phyloP scores from a whole-genome alignment of 345 rosid genomes.

The Boechera retrofracta region DNA sequence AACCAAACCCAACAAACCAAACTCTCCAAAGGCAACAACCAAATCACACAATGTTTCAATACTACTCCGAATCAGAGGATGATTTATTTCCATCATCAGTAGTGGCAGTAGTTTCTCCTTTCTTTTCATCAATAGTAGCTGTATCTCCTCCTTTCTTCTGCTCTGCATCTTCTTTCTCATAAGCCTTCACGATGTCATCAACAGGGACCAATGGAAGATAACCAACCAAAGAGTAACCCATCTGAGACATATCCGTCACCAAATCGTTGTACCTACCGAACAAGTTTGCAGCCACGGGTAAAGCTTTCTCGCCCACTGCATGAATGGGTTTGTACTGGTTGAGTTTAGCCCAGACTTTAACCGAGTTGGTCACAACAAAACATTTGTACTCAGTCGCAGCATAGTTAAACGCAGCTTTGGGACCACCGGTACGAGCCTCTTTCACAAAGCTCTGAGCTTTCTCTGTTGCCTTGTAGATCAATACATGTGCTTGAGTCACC shows the following conservation, averaged over 20 bases:
- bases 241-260: constrained; percentile 52
- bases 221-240: constrained; percentile 62
- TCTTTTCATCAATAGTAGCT: background rate
- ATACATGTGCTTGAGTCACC: constrained; percentile 46
- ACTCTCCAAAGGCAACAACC: background rate
- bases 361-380: constrained; percentile 56
- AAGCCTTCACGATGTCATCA: constrained; percentile 65
- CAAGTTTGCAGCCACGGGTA: constrained; percentile 64
- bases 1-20: constrained; percentile 21
- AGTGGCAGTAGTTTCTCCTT: background rate
- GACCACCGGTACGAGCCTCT: constrained; percentile 67
- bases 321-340: constrained; percentile 57
- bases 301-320: constrained; percentile 51
- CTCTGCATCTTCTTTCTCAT: constrained; percentile 50
- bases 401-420: constrained; percentile 57
- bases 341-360: constrained; percentile 62
- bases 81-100: constrained; percentile 33
- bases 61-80: constrained; percentile 58
- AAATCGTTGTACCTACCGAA: constrained; percentile 60
- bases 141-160: constrained; percentile 45
- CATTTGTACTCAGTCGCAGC: constrained; percentile 61
- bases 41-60: constrained; percentile 35
- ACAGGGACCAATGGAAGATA: constrained; percentile 73
- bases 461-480: constrained; percentile 52
- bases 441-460: constrained; percentile 58